Evolutionary conservation across 257 asterid genomes (phyloP).

Genomic region (Plantago elongata): DNA sequence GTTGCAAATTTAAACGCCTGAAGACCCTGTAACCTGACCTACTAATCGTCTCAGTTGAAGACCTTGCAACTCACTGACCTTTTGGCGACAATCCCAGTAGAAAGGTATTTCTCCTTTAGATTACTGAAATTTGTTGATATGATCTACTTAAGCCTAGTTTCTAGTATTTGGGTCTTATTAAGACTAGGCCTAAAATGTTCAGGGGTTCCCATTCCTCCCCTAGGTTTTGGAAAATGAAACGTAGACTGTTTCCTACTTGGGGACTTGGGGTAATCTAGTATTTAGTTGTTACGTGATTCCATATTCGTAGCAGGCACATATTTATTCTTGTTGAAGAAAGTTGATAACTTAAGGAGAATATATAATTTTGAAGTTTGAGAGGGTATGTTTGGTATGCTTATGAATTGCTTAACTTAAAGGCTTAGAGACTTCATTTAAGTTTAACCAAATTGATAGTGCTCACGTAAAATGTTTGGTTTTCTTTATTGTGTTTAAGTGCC

Average conservation of each 20-base stretch:
- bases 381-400: too few species aligned
- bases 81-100: neutral
- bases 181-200: neutral
- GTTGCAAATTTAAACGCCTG: neutral
- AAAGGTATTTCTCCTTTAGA: neutral
- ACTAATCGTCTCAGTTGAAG: too few species aligned
- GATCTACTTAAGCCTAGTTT: neutral
- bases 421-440: too few species aligned
- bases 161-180: neutral
- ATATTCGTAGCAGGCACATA: neutral
- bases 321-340: neutral
- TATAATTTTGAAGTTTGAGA: neutral
- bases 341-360: neutral
- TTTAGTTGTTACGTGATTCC: neutral
- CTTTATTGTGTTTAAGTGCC: too few species aligned
- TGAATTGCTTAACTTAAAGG: too few species aligned
- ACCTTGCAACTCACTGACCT: neutral
- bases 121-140: neutral
- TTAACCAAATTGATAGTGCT: too few species aligned
- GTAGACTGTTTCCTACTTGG: neutral
- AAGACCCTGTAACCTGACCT: neutral
- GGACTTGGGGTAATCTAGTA: neutral
- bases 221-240: neutral
- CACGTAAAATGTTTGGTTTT: too few species aligned
- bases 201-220: neutral